Evolutionary conservation across 2,329 filamentous ascomycete species (phyloP), one percentile per base, ranked within the genome.

Genomic region (Anthostomella pinea): DNA sequence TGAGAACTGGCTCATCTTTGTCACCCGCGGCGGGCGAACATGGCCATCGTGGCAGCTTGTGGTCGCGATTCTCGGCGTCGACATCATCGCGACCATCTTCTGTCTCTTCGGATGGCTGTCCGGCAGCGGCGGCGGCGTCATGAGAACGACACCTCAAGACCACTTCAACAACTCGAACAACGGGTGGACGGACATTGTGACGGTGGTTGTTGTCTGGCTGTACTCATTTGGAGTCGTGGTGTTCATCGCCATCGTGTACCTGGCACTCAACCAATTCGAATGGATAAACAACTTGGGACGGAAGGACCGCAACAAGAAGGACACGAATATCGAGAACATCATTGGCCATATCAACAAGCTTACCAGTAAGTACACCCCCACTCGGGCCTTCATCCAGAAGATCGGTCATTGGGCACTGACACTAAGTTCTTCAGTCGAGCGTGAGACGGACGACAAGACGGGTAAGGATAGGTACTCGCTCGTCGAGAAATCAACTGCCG

Each of bases 1-100:
- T 11, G 81, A 87, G 67, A 87, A 86, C 60, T 87, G 83, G 83
- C 72, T 87, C 40, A 87, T 87, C 59, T 86, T 87, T 63, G 83
- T 87, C 56, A 87, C 83, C 25, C 81, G 83, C 53, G 79, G 84
- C 58, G 80, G 77, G 52, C 73, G 80, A 65, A 87, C 84, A 18
- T 83, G 77, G 70, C 84, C 84, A 41, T 85, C 82, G 2, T 85
- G 81, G 79, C 83, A 87, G 66, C 70, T 88, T 35, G 72, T 87
- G 43, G 70, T 68, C 46, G 84, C 84, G 52, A 87, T 87, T 61
- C 68, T 84, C 50, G 71, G 76, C 60, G 84, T 88, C 56, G 84
- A 87, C 60, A 74, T 78, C 33, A 64, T 87, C 18, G 79, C 84
- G 23, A 87, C 83, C 38, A 69, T 87, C 56, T 88, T 87, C 75